Evolutionary conservation across 768 basidiomycete genomes (phyloP).

Genomic region (Tremella yokohamensis): DNA sequence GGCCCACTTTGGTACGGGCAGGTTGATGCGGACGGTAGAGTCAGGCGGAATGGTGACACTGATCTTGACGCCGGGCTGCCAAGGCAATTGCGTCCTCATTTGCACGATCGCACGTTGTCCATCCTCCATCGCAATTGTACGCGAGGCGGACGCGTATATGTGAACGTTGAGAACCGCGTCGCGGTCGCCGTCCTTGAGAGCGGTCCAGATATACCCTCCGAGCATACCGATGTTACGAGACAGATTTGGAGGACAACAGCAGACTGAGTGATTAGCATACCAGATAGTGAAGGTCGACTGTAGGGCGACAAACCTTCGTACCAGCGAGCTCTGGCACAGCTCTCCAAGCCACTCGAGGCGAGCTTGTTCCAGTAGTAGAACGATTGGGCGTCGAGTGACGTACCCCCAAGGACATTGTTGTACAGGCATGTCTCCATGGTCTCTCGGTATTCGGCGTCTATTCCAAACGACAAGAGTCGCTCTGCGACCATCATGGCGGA

Average conservation of each 20-base stretch:
- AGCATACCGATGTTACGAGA: constrained; percentile 33
- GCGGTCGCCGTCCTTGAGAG: constrained; percentile 12
- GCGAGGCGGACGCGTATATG: constrained; percentile 25
- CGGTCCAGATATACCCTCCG: constrained; percentile 34
- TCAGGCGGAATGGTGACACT: constrained; percentile 21
- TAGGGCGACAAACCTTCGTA: constrained; percentile 33
- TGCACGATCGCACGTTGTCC: constrained; percentile 15
- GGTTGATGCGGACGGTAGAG: constrained; percentile 21
- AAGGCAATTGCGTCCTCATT: constrained; percentile 33
- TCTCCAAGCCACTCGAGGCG: constrained; percentile 32
- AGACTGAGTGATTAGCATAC: constrained; percentile 16
- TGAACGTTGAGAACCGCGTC: constrained; percentile 26
- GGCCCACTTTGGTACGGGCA: constrained; percentile 30
- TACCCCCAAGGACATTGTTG: constrained; percentile 35
- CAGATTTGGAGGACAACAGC: constrained; percentile 39
- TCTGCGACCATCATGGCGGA: constrained; percentile 39
- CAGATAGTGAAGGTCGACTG: neutral
- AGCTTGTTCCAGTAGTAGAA: constrained; percentile 39
- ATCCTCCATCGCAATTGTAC: constrained; percentile 22
- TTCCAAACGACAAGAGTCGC: constrained; percentile 24
- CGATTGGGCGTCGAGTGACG: constrained; percentile 26
- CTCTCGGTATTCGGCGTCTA: constrained; percentile 32
- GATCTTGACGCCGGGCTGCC: constrained; percentile 16
- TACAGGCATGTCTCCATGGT: constrained; percentile 29
- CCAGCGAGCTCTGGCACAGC: constrained; percentile 28